Evolutionary conservation across 257 asterid species (phyloP).

Genomic region (Penstemon barbatus): DNA sequence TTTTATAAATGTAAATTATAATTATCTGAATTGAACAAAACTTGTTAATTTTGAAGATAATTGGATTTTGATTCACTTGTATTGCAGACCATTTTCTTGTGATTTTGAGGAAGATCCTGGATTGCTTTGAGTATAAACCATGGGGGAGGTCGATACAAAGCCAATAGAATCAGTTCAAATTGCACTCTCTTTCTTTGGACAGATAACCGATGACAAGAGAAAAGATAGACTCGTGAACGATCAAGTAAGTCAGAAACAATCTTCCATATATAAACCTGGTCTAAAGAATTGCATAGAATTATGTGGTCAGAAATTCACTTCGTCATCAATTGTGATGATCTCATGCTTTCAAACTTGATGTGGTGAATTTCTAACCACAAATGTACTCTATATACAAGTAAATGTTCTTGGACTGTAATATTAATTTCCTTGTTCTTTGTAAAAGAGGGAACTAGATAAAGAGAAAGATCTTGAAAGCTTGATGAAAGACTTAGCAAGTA

Average conservation of each 20-base stretch:
- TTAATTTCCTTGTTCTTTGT: neutral
- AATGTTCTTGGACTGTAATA: neutral
- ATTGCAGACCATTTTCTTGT: no score
- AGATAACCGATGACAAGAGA: constrained; percentile 32
- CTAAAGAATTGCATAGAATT: no score
- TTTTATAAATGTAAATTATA: neutral
- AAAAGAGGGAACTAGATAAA: constrained; percentile 36
- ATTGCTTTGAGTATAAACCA: constrained; percentile 15
- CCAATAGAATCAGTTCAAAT: constrained; percentile 61
- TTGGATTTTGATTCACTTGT: neutral
- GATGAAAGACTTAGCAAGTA: constrained; percentile 46
- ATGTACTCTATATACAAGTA: no score
- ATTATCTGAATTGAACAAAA: neutral
- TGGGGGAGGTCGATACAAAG: constrained; percentile 72
- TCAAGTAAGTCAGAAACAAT: constrained; percentile 30
- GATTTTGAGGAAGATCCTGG: neutral
- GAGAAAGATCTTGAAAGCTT: constrained; percentile 35
- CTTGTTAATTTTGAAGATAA: neutral
- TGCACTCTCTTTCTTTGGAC: constrained; percentile 66
- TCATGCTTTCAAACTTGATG: no score
- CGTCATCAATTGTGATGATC: no score
- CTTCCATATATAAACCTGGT: neutral
- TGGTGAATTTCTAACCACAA: no score
- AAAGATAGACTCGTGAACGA: constrained; percentile 31
- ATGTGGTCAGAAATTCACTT: no score